Evolutionary conservation across 768 basidiomycete species (phyloP).

Genomic region (Russula vinacea): DNA sequence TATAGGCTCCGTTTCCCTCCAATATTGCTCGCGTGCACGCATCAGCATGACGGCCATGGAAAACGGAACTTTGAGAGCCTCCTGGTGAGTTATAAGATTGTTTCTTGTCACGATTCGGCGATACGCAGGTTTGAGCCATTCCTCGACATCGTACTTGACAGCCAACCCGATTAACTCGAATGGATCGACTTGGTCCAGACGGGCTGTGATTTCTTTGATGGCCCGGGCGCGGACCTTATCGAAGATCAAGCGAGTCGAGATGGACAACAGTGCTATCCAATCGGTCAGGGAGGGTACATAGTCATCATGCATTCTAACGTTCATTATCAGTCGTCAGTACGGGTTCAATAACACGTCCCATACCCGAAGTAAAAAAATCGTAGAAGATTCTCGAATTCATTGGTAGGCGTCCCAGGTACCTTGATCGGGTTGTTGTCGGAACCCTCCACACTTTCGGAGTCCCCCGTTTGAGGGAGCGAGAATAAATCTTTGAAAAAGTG

Average conservation of each 20-base stretch:
- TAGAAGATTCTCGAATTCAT: constrained; percentile 29
- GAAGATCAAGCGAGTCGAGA: constrained; percentile 27
- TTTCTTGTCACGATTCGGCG: constrained; percentile 9
- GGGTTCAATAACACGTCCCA: background rate
- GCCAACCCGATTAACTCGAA: constrained; percentile 29
- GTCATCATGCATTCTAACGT: constrained; percentile 25
- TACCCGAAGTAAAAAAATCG: constrained; percentile 31
- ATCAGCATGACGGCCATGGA: constrained; percentile 19
- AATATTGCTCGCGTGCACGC: constrained; percentile 20
- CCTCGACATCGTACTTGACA: constrained; percentile 26
- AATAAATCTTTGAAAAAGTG: constrained; percentile 27
- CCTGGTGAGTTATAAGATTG: constrained; percentile 11
- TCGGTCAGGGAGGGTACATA: constrained; percentile 3
- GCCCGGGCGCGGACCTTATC: constrained; percentile 24
- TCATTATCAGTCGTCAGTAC: background rate
- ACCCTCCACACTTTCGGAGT: constrained; percentile 25
- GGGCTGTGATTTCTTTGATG: constrained; percentile 24
- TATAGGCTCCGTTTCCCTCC: background rate
- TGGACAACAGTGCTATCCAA: constrained; percentile 29
- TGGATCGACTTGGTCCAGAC: constrained; percentile 19
- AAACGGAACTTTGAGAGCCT: constrained; percentile 10
- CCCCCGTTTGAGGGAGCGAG: constrained; percentile 28
- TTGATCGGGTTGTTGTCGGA: constrained; percentile 28
- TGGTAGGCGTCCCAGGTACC: constrained; percentile 20
- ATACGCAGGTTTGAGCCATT: constrained; percentile 31